These are phyloP conservation scores for Ascoidea asiatica DNA, from an alignment of 805 yeast species.

Conservation along the genomic window DNA sequence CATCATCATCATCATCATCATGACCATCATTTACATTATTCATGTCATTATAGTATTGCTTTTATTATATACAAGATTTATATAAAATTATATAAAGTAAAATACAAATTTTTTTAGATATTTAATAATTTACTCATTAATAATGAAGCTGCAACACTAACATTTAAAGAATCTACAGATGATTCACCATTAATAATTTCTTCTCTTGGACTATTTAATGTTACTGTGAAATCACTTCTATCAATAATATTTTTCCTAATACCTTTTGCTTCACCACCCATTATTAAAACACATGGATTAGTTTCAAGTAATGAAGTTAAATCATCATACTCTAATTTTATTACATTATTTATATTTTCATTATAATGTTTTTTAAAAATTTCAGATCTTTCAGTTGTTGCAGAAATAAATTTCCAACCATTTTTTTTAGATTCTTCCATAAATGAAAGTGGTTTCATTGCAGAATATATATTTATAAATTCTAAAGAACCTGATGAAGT, in stretches of 20 bases:
- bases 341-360: slow-evolving; percentile 16
- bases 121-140: not conserved
- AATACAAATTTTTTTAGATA: not conserved
- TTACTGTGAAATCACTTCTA: slow-evolving; percentile 35
- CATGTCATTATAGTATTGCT: not conserved
- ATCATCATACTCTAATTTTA: slow-evolving; percentile 27
- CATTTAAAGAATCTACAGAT: slow-evolving; percentile 59
- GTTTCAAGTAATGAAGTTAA: slow-evolving; percentile 28
- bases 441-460: slow-evolving; percentile 46
- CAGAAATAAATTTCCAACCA: slow-evolving; percentile 64
- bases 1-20: not conserved
- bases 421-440: slow-evolving; percentile 38
- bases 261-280: slow-evolving; percentile 84
- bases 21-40: not conserved
- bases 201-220: slow-evolving; percentile 17
- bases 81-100: too few species aligned
- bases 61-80: not conserved
- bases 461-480: slow-evolving; percentile 44
- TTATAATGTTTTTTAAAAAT: not conserved
- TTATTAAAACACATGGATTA: slow-evolving; percentile 54
- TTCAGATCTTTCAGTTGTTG: slow-evolving; percentile 26
- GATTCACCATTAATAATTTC: slow-evolving; percentile 5
- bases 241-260: slow-evolving; percentile 52
- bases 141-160: slow-evolving; percentile 78
- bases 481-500: slow-evolving; percentile 82